phyloP scores from a whole-genome alignment of 2,329 filamentous ascomycete species.

The Tricladium varicosporioides region DNA sequence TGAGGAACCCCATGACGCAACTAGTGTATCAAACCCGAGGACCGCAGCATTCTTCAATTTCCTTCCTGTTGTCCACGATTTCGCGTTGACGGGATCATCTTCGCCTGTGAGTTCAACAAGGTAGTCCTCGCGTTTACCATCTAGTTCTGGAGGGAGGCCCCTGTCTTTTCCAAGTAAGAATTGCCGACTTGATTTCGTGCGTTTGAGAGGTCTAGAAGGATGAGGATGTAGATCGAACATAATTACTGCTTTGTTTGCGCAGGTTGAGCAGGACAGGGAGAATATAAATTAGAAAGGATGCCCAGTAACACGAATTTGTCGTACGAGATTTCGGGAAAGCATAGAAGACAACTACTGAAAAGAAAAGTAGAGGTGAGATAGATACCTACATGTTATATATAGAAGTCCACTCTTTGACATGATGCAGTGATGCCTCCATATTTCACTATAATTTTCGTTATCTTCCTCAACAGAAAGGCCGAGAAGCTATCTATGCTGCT shows the following conservation, averaged over 20 bases:
- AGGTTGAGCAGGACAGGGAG: too few relatives aligned
- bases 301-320: too few relatives aligned
- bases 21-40: slow-evolving; percentile 10
- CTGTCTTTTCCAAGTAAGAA: background rate
- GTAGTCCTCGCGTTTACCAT: slow-evolving; percentile 5
- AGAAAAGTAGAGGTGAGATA: too few relatives aligned
- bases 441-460: too few relatives aligned
- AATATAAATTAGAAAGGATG: too few relatives aligned
- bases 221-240: slow-evolving; percentile 7
- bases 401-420: too few relatives aligned
- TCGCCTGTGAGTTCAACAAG: slow-evolving; percentile 13
- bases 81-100: slow-evolving; percentile 11
- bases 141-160: slow-evolving; percentile 5
- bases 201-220: background rate
- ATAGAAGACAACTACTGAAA: too few relatives aligned
- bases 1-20: slow-evolving; percentile 13
- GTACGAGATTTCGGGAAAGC: too few relatives aligned
- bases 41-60: slow-evolving; percentile 7
- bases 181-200: background rate
- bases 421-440: too few relatives aligned
- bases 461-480: too few relatives aligned
- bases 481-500: too few relatives aligned
- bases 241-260: background rate
- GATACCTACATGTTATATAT: too few relatives aligned
- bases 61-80: slow-evolving; percentile 8